Percentiles rank a stretch among this genome's conserved stretches.
phyloP scores from a whole-genome alignment of 139 green algal species.

The Pleodorina starrii region DNA sequence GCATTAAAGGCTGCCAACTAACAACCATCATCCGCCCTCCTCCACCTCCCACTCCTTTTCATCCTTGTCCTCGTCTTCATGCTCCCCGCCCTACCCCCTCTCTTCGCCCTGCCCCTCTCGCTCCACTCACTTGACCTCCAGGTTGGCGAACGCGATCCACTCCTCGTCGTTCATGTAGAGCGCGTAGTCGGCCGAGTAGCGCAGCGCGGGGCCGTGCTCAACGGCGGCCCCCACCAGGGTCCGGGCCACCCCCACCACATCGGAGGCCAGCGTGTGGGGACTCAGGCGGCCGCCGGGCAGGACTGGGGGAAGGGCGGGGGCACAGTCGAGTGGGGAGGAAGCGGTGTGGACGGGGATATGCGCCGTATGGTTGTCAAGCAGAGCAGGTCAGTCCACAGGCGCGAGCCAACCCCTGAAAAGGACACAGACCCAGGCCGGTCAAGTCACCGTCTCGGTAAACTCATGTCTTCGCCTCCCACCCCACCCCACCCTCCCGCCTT shows the following conservation, averaged over 20 bases:
- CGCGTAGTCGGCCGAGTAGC: neutral
- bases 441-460: no score
- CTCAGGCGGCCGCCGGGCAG: neutral
- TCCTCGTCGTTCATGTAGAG: neutral
- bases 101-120: neutral
- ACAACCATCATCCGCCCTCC: no score
- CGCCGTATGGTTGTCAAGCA: no score
- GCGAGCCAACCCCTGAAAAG: no score
- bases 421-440: no score
- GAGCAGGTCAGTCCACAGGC: no score
- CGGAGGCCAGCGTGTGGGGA: neutral
- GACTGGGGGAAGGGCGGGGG: no score
- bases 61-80: no score
- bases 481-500: no score
- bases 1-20: no score
- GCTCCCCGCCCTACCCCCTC: neutral
- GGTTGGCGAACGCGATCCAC: neutral
- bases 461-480: no score
- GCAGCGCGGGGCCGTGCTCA: neutral
- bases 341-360: neutral
- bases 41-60: no score
- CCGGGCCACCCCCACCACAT: neutral
- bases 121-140: constrained; percentile 1
- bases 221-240: neutral
- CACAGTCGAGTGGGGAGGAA: neutral